phyloP scores from a whole-genome alignment of 306 rosid genomes.

The Betula pendula region DNA sequence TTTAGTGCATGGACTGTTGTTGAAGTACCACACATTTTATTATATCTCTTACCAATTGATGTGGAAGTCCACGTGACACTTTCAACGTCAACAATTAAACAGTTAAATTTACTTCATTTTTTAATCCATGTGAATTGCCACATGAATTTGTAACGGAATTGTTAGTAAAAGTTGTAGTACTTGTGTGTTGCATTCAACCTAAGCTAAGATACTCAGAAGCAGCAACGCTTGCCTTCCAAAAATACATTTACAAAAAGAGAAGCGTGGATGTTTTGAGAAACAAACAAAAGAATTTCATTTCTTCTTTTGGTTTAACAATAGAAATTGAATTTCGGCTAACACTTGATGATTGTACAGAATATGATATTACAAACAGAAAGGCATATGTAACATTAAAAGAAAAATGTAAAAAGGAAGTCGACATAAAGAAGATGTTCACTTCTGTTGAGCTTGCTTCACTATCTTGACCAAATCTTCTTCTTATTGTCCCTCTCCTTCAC shows the following conservation, averaged over 20 bases:
- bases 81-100: too few species aligned
- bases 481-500: constrained; percentile 64
- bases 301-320: not conserved
- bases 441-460: constrained; percentile 3
- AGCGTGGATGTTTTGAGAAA: not conserved
- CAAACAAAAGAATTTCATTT: not conserved
- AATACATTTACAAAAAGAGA: not conserved
- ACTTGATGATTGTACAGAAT: not conserved
- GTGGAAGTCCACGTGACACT: too few species aligned
- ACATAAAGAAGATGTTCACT: constrained; percentile 22
- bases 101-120: too few species aligned
- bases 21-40: too few species aligned
- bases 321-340: not conserved
- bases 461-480: constrained; percentile 84
- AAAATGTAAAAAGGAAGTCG: constrained; percentile 3
- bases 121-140: too few species aligned
- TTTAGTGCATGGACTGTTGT: too few species aligned
- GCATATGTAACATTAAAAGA: not conserved
- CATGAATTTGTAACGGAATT: too few species aligned
- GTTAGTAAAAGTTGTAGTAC: too few species aligned
- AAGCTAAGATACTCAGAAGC: not conserved
- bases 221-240: not conserved
- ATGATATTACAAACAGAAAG: not conserved
- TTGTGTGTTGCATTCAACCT: not conserved
- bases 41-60: too few species aligned